Evolutionary conservation across 345 rosid genomes (phyloP).

Genomic region (Salix exigua): DNA sequence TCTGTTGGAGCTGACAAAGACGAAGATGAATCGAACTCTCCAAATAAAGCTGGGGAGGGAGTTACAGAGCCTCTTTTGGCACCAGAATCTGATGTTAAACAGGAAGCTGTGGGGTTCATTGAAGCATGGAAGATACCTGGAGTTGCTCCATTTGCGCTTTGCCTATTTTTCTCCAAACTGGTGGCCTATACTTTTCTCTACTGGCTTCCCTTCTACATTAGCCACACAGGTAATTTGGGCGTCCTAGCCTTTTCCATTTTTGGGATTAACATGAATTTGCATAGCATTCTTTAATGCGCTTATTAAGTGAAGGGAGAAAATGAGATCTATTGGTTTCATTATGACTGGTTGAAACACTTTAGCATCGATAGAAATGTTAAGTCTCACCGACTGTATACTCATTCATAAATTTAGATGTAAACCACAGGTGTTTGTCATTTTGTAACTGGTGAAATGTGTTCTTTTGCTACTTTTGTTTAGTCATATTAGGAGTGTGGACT

Average conservation of each 20-base stretch:
- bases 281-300: not conserved
- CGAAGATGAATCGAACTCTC: slow-evolving; percentile 49
- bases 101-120: slow-evolving; percentile 72
- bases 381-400: not conserved
- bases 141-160: slow-evolving; percentile 85
- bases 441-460: not conserved
- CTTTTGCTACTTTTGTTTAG: not conserved
- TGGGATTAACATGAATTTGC: not conserved
- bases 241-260: not conserved
- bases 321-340: not conserved
- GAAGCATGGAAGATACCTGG: slow-evolving; percentile 98
- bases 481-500: not conserved
- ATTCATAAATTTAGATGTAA: not conserved
- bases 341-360: not conserved
- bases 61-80: slow-evolving; percentile 49
- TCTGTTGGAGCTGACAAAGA: slow-evolving; percentile 56
- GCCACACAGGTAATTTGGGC: slow-evolving; percentile 67
- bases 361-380: not conserved
- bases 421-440: not conserved
- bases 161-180: slow-evolving; percentile 91
- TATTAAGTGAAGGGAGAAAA: not conserved
- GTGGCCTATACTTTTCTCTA: slow-evolving; percentile 96
- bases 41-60: slow-evolving; percentile 42
- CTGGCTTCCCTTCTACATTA: slow-evolving; percentile 96
- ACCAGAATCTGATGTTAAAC: slow-evolving; percentile 34